Evolutionary conservation across 192 early-diverging fungal genomes (phyloP).

Genomic region (Jimgerdemannia flammicorona): DNA sequence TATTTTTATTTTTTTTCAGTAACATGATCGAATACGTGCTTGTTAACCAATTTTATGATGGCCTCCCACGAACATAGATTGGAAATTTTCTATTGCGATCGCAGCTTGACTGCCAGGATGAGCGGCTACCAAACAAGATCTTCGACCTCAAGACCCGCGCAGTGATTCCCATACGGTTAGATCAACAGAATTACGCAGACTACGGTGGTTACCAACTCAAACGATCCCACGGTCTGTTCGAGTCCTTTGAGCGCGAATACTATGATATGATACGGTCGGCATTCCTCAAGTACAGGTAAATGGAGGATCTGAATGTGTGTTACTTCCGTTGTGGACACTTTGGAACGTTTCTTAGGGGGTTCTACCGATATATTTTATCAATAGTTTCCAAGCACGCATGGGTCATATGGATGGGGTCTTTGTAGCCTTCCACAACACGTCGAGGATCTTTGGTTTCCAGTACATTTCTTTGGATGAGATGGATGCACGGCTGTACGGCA

Average conservation of each 20-base stretch:
- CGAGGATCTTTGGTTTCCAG: slow-evolving; percentile 91
- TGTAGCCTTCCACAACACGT: slow-evolving; percentile 90
- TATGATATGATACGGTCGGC: slow-evolving; percentile 92
- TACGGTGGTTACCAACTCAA: slow-evolving; percentile 70
- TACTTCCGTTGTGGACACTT: not conserved
- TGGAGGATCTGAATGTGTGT: no score
- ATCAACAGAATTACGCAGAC: slow-evolving; percentile 65
- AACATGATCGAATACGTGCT: not conserved
- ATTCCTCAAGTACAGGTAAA: slow-evolving; percentile 77
- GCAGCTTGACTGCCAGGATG: slow-evolving; percentile 84
- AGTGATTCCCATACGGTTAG: slow-evolving; percentile 76
- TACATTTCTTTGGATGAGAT: slow-evolving; percentile 83
- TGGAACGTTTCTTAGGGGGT: not conserved
- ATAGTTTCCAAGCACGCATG: slow-evolving; percentile 86
- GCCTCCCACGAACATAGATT: slow-evolving; percentile 21
- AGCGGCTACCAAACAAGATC: slow-evolving; percentile 66
- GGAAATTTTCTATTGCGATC: slow-evolving; percentile 80
- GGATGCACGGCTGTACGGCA: slow-evolving; percentile 77
- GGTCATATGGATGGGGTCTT: slow-evolving; percentile 96
- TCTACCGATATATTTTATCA: slow-evolving; percentile 2
- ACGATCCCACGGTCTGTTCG: slow-evolving; percentile 56
- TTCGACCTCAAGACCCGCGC: slow-evolving; percentile 96
- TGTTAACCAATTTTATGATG: slow-evolving; percentile 5
- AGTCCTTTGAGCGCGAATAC: slow-evolving; percentile 91
- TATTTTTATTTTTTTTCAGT: not conserved